These are phyloP conservation scores for Earliella scabrosa DNA, from an alignment of 1,284 basidiomycete species.

Conservation along the genomic window DNA sequence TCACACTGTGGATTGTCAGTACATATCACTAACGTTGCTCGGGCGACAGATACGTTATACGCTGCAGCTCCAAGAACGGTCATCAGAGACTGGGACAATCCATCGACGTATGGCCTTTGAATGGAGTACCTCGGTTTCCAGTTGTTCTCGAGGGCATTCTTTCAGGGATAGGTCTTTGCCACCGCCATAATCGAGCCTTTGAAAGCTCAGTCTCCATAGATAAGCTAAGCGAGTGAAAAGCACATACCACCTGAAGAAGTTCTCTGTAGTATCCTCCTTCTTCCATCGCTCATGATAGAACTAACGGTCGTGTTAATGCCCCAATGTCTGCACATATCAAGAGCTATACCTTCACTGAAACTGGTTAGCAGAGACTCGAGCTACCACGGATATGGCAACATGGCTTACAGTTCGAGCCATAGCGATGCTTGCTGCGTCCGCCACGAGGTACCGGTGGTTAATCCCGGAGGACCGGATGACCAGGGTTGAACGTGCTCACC, in stretches of 20 bases:
- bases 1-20: too few relatives aligned
- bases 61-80: conserved; percentile 27
- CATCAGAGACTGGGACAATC: too few relatives aligned
- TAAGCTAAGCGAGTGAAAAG: neutral
- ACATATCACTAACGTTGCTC: conserved; percentile 56
- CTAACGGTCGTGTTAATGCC: conserved; percentile 33
- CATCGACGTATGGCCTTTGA: too few relatives aligned
- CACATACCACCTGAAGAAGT: conserved; percentile 71
- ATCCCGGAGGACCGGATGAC: neutral
- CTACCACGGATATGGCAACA: neutral
- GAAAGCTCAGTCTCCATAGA: neutral
- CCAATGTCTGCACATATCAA: neutral
- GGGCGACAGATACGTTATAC: conserved; percentile 61
- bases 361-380: neutral
- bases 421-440: conserved; percentile 60
- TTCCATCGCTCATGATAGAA: conserved; percentile 70
- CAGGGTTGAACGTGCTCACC: conserved; percentile 38
- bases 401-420: conserved; percentile 63
- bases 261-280: conserved; percentile 64
- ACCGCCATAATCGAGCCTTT: conserved; percentile 72
- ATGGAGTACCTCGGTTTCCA: conserved; percentile 63
- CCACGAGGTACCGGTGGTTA: neutral
- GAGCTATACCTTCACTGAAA: conserved; percentile 26
- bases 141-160: conserved; percentile 67
- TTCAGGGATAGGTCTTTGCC: conserved; percentile 69